Base-by-base conservation (phyloP, 1,139 yeast species). In the Candida labiduridarum region DNA sequence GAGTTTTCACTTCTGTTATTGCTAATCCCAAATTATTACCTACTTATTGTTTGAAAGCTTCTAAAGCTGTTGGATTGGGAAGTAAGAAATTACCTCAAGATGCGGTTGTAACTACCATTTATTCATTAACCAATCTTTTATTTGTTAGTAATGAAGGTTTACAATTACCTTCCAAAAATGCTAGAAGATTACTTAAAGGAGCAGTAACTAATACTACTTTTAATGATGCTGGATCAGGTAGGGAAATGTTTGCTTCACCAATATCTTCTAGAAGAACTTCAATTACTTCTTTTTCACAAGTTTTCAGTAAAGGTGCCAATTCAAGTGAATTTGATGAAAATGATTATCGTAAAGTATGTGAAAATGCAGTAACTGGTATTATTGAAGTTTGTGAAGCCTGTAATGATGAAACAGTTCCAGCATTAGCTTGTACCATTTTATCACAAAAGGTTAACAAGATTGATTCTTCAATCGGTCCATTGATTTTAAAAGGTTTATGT, bases 41-140 rank as follows among this genome's bases (percentile, higher is more conserved):
- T 46, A 43, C 45, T 19, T 69, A 69, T 54, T 71, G 74, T 58
- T 66, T 56, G 60, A 64, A 56, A 41, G 76, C 78, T 7, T 71
- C 79, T 4, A 66, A 66, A 52, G 64, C 75, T 53, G 74, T 77
- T 48, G 80, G 82, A 4, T 59, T 71, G 54, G 80, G 80, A 25
- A 66, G 77, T 56, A 77, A 72, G 54, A 72, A 73, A 15, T 65
- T 82, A 49, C 75, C 88, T 22, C 95, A 90, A 62, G 97, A 91
- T 65, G 84, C 89, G 0, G 85, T 88, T 16, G 89, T 91, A 11
- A 87, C 96, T n/a, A 82, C 94, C 1, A 84, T 94, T 50, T 94
- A 94, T 65, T 86, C 96, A 0, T 76, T 92, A 56, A 83, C 89
- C 25, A 94, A 94, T 65, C 71, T 88, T 59, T 70, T 94, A 35